A percentile compares a stretch with the other conserved stretches of the same genome.
Evolutionary conservation across 129 eudicot genomes (phyloP).

Genomic region (Saposhnikovia divaricata): DNA sequence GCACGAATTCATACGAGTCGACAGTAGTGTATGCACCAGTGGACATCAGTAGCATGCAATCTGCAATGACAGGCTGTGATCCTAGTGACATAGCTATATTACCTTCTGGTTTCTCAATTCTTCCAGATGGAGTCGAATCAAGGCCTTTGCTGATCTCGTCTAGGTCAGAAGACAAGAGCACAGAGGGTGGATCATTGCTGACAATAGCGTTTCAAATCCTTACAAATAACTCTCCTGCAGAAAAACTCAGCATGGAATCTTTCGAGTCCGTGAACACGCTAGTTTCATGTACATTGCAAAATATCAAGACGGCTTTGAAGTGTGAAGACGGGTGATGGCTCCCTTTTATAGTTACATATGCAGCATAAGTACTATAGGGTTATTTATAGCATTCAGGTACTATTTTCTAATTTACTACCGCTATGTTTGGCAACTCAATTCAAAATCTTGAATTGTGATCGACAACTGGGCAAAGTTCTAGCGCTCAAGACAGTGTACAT

Average conservation of each 20-base stretch:
- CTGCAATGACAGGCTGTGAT: slow-evolving; percentile 88
- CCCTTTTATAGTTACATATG: background rate
- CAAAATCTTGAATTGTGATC: background rate
- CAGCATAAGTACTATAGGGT: background rate
- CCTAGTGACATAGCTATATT: slow-evolving; percentile 61
- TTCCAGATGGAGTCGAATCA: slow-evolving; percentile 80
- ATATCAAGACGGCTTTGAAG: slow-evolving; percentile 63
- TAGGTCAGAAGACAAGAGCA: slow-evolving; percentile 42
- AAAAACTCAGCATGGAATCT: slow-evolving; percentile 57
- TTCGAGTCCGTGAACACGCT: slow-evolving; percentile 67
- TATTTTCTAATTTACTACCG: background rate
- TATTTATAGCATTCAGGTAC: background rate
- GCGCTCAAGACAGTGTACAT: background rate
- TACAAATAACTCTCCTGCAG: slow-evolving; percentile 50
- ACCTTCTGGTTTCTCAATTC: slow-evolving; percentile 90
- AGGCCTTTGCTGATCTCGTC: slow-evolving; percentile 70
- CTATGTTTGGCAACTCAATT: slow-evolving; percentile 12
- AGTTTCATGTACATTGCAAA: slow-evolving; percentile 63
- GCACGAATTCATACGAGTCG: slow-evolving; percentile 74
- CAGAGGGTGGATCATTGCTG: slow-evolving; percentile 73
- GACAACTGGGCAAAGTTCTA: background rate
- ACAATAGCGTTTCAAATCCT: slow-evolving; percentile 82
- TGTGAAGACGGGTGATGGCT: slow-evolving; percentile 60
- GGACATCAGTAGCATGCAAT: slow-evolving; percentile 53
- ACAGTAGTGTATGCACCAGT: slow-evolving; percentile 78